Percentiles rank a stretch among this genome's conserved stretches.
Evolutionary conservation across 2,329 filamentous ascomycete genomes (phyloP).

Genomic region (Clarireedia sp.): DNA sequence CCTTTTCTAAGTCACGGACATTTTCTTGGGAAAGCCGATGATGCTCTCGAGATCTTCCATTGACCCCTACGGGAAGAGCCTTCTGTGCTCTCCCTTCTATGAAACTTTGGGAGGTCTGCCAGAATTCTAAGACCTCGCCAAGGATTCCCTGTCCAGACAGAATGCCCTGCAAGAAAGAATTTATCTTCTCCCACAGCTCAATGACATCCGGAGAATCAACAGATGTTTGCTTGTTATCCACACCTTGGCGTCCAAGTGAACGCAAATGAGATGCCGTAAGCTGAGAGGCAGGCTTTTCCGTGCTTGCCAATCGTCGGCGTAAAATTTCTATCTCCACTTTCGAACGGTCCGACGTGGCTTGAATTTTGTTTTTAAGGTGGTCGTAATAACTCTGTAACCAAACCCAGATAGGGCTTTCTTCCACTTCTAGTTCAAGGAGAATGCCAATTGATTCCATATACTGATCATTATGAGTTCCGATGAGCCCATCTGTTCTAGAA

Average conservation of each 20-base stretch:
- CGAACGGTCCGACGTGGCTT: conserved; percentile 71
- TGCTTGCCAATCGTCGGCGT: conserved; percentile 68
- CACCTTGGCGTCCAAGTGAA: conserved; percentile 58
- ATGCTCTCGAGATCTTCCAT: conserved; percentile 72
- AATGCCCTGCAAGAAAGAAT: conserved; percentile 64
- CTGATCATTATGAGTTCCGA: conserved; percentile 56
- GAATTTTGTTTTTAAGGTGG: conserved; percentile 79
- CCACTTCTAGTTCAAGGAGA: conserved; percentile 85
- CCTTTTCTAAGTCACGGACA: conserved; percentile 64
- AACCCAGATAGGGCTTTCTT: conserved; percentile 93
- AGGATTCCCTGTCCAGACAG: conserved; percentile 74
- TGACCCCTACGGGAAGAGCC: conserved; percentile 69
- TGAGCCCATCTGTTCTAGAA: conserved; percentile 14
- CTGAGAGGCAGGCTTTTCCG: conserved; percentile 62
- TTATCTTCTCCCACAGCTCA: conserved; percentile 87
- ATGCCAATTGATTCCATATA: conserved; percentile 88
- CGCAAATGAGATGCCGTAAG: conserved; percentile 69
- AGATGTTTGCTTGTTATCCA: conserved; percentile 51
- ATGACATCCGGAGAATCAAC: conserved; percentile 76
- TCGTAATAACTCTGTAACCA: conserved; percentile 90
- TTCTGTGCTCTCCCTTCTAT: conserved; percentile 79
- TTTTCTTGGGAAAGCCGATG: conserved; percentile 70
- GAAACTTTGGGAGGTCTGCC: conserved; percentile 86
- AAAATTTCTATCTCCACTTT: conserved; percentile 89
- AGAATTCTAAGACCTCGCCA: conserved; percentile 86